These are phyloP conservation scores for Botrytis deweyae DNA, from an alignment of 2,329 filamentous ascomycete genomes.

Conservation along the genomic window DNA sequence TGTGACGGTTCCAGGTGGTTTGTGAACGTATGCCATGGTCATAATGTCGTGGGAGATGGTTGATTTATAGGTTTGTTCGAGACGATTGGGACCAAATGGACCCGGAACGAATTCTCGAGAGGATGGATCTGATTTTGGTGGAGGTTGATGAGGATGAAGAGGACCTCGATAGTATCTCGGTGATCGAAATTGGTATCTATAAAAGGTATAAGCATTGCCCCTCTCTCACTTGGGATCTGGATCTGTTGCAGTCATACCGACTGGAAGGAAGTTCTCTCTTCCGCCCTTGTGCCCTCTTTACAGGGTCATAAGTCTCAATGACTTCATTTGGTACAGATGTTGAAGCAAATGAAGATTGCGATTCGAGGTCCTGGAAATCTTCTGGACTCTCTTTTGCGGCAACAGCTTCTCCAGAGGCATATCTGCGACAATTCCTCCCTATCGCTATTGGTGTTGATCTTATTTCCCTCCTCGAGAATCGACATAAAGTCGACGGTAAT, in stretches of 20 bases:
- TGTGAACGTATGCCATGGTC: conserved; percentile 84
- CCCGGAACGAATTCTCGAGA: conserved; percentile 88
- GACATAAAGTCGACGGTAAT: conserved; percentile 35
- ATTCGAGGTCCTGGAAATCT: conserved; percentile 47
- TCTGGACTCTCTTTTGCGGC: conserved; percentile 28
- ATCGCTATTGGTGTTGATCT: conserved; percentile 22
- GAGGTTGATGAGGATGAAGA: conserved; percentile 88
- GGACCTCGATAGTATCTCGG: conserved; percentile 95
- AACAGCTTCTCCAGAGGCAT: conserved; percentile 36
- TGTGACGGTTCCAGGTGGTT: conserved; percentile 69
- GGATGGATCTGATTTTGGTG: conserved; percentile 78
- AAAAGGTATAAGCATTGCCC: conserved; percentile 24
- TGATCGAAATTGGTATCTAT: conserved; percentile 89
- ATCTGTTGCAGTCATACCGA: conserved; percentile 38
- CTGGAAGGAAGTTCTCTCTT: conserved; percentile 41
- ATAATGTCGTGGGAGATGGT: conserved; percentile 86
- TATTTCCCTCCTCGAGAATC: conserved; percentile 32
- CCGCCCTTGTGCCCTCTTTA: conserved; percentile 46
- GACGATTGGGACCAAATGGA: conserved; percentile 82
- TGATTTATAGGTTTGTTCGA: conserved; percentile 85
- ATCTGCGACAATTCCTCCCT: conserved; percentile 30
- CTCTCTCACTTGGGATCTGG: not conserved
- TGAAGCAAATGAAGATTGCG: conserved; percentile 45
- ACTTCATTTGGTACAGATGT: conserved; percentile 40
- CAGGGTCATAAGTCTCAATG: conserved; percentile 48